Percentiles rank a stretch among this genome's conserved stretches.
Evolutionary conservation across 2,329 filamentous ascomycete genomes (phyloP).

Genomic region (Fusarium gaditjirri): DNA sequence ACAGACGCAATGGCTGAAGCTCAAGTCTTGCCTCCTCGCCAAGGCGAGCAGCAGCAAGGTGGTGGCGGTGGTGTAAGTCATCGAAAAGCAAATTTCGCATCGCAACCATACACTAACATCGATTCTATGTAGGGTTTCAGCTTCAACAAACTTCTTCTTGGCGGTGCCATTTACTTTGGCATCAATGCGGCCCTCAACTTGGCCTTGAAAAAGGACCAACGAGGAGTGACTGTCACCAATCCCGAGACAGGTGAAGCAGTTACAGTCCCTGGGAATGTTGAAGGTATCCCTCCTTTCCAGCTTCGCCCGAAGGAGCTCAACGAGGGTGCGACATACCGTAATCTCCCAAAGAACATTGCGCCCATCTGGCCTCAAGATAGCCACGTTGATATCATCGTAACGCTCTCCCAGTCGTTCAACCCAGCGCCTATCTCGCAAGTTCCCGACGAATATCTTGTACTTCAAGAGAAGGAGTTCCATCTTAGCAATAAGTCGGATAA

Average conservation of each 20-base stretch:
- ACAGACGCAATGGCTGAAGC: slow-evolving; percentile 42
- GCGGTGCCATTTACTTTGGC: slow-evolving; percentile 66
- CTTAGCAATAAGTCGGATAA: slow-evolving; percentile 83
- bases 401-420: slow-evolving; percentile 79
- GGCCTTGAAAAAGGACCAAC: slow-evolving; percentile 60
- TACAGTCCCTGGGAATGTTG: slow-evolving; percentile 64
- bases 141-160: slow-evolving; percentile 61
- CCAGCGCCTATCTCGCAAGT: slow-evolving; percentile 74
- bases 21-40: slow-evolving; percentile 40
- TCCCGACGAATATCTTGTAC: slow-evolving; percentile 74
- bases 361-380: slow-evolving; percentile 89
- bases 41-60: slow-evolving; percentile 41
- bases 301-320: slow-evolving; percentile 70
- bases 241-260: slow-evolving; percentile 62
- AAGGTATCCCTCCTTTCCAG: slow-evolving; percentile 70
- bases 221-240: slow-evolving; percentile 60
- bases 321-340: slow-evolving; percentile 71
- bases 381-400: slow-evolving; percentile 83
- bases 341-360: slow-evolving; percentile 75
- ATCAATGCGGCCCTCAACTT: slow-evolving; percentile 68
- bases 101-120: slow-evolving; percentile 14
- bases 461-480: slow-evolving; percentile 83
- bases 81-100: slow-evolving; percentile 7
- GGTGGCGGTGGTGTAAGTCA: slow-evolving; percentile 44
- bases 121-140: slow-evolving; percentile 47